These are phyloP conservation scores for Cystobasidium slooffiae DNA, from an alignment of 1,284 basidiomycete species.

Conservation along the genomic window DNA sequence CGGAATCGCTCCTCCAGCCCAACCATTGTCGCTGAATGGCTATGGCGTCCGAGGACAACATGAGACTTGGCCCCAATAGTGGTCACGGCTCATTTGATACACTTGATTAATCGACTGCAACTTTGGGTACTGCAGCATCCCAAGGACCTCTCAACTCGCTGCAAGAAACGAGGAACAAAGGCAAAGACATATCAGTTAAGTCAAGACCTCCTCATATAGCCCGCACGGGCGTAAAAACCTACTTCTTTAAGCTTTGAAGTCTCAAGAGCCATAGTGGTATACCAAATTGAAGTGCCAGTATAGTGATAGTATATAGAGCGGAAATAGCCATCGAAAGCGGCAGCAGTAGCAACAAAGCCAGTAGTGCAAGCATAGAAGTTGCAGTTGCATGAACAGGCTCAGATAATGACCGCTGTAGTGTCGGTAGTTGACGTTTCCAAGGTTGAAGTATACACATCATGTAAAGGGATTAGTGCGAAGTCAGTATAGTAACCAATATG, in stretches of 20 bases:
- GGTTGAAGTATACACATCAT: neutral
- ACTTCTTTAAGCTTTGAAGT: constrained; percentile 84
- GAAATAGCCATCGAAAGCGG: constrained; percentile 26
- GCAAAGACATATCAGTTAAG: neutral
- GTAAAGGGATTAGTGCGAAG: neutral
- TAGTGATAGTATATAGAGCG: constrained; percentile 22
- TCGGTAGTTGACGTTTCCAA: constrained; percentile 45
- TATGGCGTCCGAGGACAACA: neutral
- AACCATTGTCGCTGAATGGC: neutral
- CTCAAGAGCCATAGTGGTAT: constrained; percentile 74
- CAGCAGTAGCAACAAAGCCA: constrained; percentile 31
- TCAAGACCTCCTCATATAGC: neutral
- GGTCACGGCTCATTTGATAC: neutral
- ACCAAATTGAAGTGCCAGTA: constrained; percentile 64
- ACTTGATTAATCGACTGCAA: constrained; percentile 11
- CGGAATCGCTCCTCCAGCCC: neutral
- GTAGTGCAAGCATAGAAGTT: constrained; percentile 61
- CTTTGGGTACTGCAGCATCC: constrained; percentile 60
- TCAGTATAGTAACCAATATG: neutral
- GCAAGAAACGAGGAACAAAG: constrained; percentile 45
- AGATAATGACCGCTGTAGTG: constrained; percentile 62
- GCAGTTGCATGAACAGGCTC: constrained; percentile 63
- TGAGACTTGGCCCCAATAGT: neutral
- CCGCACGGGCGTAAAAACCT: constrained; percentile 52
- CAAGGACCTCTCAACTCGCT: constrained; percentile 64